Evolutionary conservation across 257 asterid genomes (phyloP).

Genomic region (Ehretia macrophylla): DNA sequence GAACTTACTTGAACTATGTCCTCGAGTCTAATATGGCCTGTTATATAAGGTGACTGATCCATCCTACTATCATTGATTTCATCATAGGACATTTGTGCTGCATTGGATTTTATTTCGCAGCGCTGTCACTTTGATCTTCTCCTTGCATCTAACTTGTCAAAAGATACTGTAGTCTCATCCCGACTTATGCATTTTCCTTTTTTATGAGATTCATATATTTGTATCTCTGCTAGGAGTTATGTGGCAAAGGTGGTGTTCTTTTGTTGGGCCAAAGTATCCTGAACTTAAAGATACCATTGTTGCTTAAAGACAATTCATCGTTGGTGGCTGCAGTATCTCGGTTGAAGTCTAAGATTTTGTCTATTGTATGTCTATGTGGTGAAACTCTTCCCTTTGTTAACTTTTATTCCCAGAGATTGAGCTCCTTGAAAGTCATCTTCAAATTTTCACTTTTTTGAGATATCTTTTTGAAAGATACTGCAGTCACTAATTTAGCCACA

Average conservation of each 20-base stretch:
- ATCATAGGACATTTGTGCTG: background rate
- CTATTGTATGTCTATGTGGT: conserved; percentile 67
- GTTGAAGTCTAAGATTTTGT: conserved; percentile 76
- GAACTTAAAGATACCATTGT: conserved; percentile 50
- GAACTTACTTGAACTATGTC: too few relatives aligned
- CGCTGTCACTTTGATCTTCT: background rate
- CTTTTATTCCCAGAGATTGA: background rate
- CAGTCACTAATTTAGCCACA: conserved; percentile 13
- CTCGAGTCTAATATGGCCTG: too few relatives aligned
- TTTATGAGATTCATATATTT: conserved; percentile 18
- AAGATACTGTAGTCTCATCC: background rate
- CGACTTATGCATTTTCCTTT: conserved; percentile 4
- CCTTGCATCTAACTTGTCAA: background rate
- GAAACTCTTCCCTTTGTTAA: background rate
- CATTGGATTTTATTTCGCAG: background rate
- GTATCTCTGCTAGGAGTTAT: conserved; percentile 60
- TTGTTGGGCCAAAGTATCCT: conserved; percentile 67
- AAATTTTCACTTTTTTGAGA: conserved; percentile 5
- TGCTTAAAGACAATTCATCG: conserved; percentile 29
- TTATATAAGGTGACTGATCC: too few relatives aligned
- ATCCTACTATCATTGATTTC: too few relatives aligned
- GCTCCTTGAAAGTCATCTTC: conserved; percentile 5
- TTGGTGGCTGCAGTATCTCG: conserved; percentile 65
- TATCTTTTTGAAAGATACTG: conserved; percentile 11
- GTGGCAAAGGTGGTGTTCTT: conserved; percentile 86